Evolutionary conservation across 176 grass and related monocot species (phyloP).

Genomic region (Oryza glumipatula): DNA sequence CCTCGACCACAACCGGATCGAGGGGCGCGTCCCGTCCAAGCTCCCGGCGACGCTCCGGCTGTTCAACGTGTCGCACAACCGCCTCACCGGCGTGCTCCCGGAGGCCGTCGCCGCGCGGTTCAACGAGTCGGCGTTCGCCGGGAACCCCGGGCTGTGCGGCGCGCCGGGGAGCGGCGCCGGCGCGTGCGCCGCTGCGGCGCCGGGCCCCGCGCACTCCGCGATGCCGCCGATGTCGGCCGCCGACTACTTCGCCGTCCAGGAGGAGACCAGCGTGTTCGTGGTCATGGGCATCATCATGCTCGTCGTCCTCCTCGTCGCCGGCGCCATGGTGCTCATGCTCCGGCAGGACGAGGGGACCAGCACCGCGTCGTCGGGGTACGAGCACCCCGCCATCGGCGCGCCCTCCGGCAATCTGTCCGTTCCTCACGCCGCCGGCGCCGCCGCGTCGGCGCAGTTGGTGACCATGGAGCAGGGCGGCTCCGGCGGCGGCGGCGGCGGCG

Average conservation of each 20-base stretch:
- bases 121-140: slow-evolving; percentile 55
- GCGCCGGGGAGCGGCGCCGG: not conserved
- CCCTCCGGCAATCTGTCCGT: not conserved
- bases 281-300: slow-evolving; percentile 57
- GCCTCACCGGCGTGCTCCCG: slow-evolving; percentile 54
- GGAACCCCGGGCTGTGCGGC: slow-evolving; percentile 63
- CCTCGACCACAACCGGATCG: slow-evolving; percentile 67
- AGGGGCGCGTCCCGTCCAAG: slow-evolving; percentile 47
- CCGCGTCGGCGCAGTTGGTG: not conserved
- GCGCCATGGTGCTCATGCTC: slow-evolving; percentile 45
- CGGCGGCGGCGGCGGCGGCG: not conserved
- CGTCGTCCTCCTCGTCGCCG: slow-evolving; percentile 45
- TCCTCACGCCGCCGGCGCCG: not conserved
- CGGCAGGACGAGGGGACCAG: slow-evolving; percentile 34
- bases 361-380: slow-evolving; percentile 19
- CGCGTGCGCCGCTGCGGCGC: slow-evolving; percentile 8
- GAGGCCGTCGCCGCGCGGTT: slow-evolving; percentile 39
- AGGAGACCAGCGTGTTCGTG: slow-evolving; percentile 46
- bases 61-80: slow-evolving; percentile 78
- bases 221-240: slow-evolving; percentile 9
- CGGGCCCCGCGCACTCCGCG: not conserved
- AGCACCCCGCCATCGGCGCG: not conserved
- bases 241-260: slow-evolving; percentile 15
- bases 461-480: slow-evolving; percentile 2
- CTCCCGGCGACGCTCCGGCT: slow-evolving; percentile 48